Base-by-base conservation (phyloP, 306 rosid genomes). In the Prunus mume region DNA sequence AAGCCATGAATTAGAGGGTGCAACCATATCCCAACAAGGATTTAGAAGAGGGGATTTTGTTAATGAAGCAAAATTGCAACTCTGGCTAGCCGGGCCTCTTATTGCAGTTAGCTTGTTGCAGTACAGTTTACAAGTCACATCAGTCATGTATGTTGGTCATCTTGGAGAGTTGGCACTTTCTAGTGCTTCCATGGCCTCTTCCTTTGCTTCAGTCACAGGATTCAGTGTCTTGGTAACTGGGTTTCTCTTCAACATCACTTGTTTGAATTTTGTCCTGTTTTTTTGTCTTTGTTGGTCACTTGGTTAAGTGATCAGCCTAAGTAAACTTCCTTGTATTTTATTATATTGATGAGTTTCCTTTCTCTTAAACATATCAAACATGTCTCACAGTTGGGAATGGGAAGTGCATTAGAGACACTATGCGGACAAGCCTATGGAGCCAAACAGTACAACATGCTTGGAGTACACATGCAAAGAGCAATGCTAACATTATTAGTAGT, bases 361-460 rank as follows among this genome's bases (percentile, higher is more conserved):
- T 65, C 75, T 73, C 66, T 73, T 2, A 47, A 67, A 46, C 28
- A 27, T 27, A 45, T 45, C 5, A 13, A 18, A 71, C 25, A 54
- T 34, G 28, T 20, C 14, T 77, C 32, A 14, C 55, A 84, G 92
- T 63, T 86, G 83, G 92, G 92, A 72, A 83, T 88, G 85, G 87
- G 85, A 20, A 88, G 92, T 80, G 92, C 92, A 56, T 77, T 86
- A 66, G 92, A 88, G 77, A 88, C 90, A 1, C 62, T 88, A 46
- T 85, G 90, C 45, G 92, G 92, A 2, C 88, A 88, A 80, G 89
- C 92, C 77, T 88, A 83, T 75, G 90, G 92, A 56, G 88, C 87
- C 18, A 88, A 46, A 28, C 83, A 82, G 20, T 86, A 86, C 80
- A 85, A 84, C 75, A 82, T 84, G 90, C 83, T 88, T 58, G 92